Evolutionary conservation across 1,139 yeast genomes (phyloP).

Genomic region (Eremothecium gossypii): DNA sequence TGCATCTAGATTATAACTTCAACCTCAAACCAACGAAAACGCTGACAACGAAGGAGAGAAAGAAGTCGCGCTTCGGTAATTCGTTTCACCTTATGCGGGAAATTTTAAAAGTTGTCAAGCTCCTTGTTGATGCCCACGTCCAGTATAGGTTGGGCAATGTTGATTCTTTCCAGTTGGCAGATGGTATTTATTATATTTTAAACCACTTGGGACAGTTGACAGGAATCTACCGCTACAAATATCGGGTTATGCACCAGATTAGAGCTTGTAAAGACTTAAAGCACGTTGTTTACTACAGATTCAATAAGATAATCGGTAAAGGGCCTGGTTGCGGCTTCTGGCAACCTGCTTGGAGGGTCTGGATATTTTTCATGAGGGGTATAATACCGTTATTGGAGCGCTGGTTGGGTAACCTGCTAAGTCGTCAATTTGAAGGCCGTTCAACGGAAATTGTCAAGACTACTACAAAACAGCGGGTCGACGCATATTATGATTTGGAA

Average conservation of each 20-base stretch:
- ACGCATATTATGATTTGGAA: conserved; percentile 89
- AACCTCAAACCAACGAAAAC: conserved; percentile 95
- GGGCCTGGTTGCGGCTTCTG: conserved; percentile 99
- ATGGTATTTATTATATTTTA: conserved; percentile 80
- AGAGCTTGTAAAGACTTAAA: conserved; percentile 92
- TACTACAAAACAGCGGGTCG: conserved; percentile 89
- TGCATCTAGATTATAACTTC: conserved; percentile 92
- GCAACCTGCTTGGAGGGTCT: conserved; percentile 98
- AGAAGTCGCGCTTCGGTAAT: conserved; percentile 91
- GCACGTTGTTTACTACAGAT: conserved; percentile 77
- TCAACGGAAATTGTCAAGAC: conserved; percentile 90
- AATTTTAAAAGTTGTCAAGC: conserved; percentile 67
- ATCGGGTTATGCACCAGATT: conserved; percentile 96
- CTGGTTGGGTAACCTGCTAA: conserved; percentile 87
- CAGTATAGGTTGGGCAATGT: conserved; percentile 83
- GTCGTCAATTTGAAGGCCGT: conserved; percentile 95
- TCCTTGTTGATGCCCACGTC: conserved; percentile 88
- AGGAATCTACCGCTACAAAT: conserved; percentile 93
- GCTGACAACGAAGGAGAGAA: conserved; percentile 90
- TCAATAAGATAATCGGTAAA: conserved; percentile 76
- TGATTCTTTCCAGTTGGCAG: conserved; percentile 91
- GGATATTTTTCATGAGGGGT: conserved; percentile 90
- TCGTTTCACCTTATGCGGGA: conserved; percentile 93
- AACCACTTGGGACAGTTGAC: conserved; percentile 94
- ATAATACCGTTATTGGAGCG: conserved; percentile 86